Evolutionary conservation across 2,329 filamentous ascomycete species (phyloP).

Genomic region (Nemania diffusa): DNA sequence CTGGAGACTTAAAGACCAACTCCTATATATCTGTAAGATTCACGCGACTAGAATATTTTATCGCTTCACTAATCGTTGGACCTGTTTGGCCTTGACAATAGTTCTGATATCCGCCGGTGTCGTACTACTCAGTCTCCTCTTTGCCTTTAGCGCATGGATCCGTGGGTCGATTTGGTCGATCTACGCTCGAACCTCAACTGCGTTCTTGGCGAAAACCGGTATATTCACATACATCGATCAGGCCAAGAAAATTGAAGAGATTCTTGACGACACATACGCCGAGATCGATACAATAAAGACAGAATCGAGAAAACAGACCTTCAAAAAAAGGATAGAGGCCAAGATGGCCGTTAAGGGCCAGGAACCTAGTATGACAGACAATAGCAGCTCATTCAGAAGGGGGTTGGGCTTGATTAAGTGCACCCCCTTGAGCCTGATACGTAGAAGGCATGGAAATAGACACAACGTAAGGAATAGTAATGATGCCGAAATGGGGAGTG

Average conservation of each 20-base stretch:
- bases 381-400: too few species aligned
- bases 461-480: neutral
- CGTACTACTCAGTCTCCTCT: constrained; percentile 26
- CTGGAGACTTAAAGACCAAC: constrained; percentile 18
- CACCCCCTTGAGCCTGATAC: neutral
- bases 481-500: neutral
- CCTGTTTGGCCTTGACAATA: neutral
- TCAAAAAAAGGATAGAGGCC: neutral
- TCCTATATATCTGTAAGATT: constrained; percentile 44
- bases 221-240: constrained; percentile 4
- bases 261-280: neutral
- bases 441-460: neutral
- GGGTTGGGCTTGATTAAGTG: neutral
- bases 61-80: neutral
- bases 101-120: constrained; percentile 27
- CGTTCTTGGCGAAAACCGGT: constrained; percentile 2
- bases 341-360: neutral
- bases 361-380: too few species aligned
- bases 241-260: neutral
- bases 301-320: neutral
- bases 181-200: neutral
- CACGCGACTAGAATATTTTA: neutral
- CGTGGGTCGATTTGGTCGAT: constrained; percentile 29
- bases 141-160: constrained; percentile 21
- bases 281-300: neutral